Conservation (phyloP, 805 yeast species). For the Candida nanaspora region DNA sequence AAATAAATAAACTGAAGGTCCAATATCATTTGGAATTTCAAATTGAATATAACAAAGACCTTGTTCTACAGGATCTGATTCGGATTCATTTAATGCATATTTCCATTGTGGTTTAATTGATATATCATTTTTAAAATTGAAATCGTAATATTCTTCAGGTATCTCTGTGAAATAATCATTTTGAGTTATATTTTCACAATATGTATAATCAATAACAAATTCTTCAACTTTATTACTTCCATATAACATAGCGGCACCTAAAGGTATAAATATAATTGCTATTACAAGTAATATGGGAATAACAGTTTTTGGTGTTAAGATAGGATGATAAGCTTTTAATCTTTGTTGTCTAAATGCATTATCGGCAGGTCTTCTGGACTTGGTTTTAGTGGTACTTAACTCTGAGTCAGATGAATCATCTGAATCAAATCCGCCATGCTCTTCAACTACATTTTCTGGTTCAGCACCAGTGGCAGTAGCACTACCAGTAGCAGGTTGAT, state of each 20-base stretch:
- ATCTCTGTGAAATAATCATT: conserved; percentile 40
- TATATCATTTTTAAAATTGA: conserved; percentile 45
- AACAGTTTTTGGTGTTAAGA: conserved; percentile 85
- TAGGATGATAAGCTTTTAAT: conserved; percentile 58
- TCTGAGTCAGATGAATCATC: conserved; percentile 40
- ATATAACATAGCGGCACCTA: conserved; percentile 79
- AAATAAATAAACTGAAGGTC: conserved; percentile 69
- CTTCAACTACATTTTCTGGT: not conserved
- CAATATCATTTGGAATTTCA: conserved; percentile 63
- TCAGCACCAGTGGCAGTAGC: too few relatives aligned
- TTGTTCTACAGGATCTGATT: conserved; percentile 32
- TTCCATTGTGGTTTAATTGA: conserved; percentile 60
- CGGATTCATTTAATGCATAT: conserved; percentile 32
- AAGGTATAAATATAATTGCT: conserved; percentile 80
- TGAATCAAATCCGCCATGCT: conserved; percentile 2
- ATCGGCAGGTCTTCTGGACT: conserved; percentile 59
- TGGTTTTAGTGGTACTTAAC: conserved; percentile 31
- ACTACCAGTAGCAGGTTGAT: too few relatives aligned
- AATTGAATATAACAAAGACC: conserved; percentile 67
- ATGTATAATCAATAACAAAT: conserved; percentile 66
- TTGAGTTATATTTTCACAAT: conserved; percentile 49
- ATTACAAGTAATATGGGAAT: conserved; percentile 72
- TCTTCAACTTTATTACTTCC: conserved; percentile 75
- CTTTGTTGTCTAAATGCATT: conserved; percentile 51
- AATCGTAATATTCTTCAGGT: conserved; percentile 49